A percentile compares a stretch with the other conserved stretches of the same genome.
Conservation (phyloP, 2,329 filamentous ascomycete species). For the Claviceps maximensis region DNA sequence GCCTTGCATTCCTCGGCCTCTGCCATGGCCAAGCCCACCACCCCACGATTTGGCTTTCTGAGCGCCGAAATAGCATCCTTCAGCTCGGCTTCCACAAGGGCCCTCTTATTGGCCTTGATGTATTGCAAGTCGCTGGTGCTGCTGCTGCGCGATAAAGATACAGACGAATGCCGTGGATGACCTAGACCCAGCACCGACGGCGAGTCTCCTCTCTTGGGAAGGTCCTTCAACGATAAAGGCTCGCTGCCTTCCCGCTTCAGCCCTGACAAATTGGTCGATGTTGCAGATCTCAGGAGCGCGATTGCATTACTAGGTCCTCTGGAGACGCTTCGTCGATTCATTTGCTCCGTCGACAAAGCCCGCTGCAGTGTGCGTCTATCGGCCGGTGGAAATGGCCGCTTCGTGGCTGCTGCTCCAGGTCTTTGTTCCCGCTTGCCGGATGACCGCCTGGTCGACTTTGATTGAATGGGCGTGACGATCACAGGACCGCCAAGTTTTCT, state of each 20-base stretch:
- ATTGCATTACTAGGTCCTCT: constrained; percentile 44
- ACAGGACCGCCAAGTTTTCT: constrained; percentile 64
- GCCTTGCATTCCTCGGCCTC: constrained; percentile 53
- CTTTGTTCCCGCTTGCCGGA: constrained; percentile 30
- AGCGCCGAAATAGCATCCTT: constrained; percentile 60
- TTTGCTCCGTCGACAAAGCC: constrained; percentile 47
- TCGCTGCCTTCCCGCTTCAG: constrained; percentile 61
- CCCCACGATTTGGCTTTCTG: constrained; percentile 61
- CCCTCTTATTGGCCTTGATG: constrained; percentile 50
- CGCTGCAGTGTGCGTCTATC: constrained; percentile 43
- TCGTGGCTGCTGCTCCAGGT: constrained; percentile 39
- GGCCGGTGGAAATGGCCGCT: constrained; percentile 29
- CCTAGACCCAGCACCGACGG: constrained; percentile 9
- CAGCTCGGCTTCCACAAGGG: constrained; percentile 54
- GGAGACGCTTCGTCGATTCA: constrained; percentile 38
- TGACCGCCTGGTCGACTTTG: constrained; percentile 31
- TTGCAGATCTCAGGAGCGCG: constrained; percentile 55
- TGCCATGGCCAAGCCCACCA: constrained; percentile 52
- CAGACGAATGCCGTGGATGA: constrained; percentile 27
- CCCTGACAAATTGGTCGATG: constrained; percentile 43
- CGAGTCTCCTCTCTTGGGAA: constrained; percentile 30
- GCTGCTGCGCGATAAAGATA: constrained; percentile 25
- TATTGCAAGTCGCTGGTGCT: constrained; percentile 40
- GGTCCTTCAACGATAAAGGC: constrained; percentile 34
- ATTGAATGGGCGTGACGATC: constrained; percentile 40